These are phyloP conservation scores for Annulohypoxylon bovei DNA, from an alignment of 495 filamentous ascomycete species.

Conservation along the genomic window DNA sequence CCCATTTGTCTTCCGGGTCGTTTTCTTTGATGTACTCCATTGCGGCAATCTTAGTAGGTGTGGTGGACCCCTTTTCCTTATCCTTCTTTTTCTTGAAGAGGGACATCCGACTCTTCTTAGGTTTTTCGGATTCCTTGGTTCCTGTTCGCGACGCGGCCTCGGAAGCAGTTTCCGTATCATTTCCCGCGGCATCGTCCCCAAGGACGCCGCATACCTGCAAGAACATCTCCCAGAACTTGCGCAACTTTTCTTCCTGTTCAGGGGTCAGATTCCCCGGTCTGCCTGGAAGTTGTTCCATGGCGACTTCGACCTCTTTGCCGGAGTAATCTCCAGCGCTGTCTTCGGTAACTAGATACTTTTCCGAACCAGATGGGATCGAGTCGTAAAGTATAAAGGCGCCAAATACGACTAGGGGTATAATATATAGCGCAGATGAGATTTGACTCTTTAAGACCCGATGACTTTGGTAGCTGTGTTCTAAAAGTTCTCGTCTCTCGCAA, in stretches of 20 bases:
- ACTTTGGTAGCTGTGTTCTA: background rate
- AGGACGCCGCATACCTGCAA: slow-evolving; percentile 82
- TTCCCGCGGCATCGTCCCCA: slow-evolving; percentile 43
- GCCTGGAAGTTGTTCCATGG: slow-evolving; percentile 69
- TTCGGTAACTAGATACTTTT: background rate
- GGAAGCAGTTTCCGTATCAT: slow-evolving; percentile 37
- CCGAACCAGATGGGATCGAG: background rate
- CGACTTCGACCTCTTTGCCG: slow-evolving; percentile 11
- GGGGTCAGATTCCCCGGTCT: slow-evolving; percentile 86
- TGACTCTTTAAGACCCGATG: slow-evolving; percentile 20
- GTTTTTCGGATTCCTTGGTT: slow-evolving; percentile 63
- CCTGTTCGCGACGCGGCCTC: slow-evolving; percentile 37
- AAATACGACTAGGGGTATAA: slow-evolving; percentile 28
- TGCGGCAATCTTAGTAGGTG: slow-evolving; percentile 37
- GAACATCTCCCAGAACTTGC: slow-evolving; percentile 82
- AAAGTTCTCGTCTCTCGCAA: background rate
- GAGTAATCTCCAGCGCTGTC: background rate
- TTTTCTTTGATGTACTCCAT: slow-evolving; percentile 53
- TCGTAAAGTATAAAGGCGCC: slow-evolving; percentile 21
- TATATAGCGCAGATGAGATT: slow-evolving; percentile 32
- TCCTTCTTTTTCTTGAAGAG: slow-evolving; percentile 71
- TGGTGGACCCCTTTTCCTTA: slow-evolving; percentile 61
- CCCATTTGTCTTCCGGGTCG: slow-evolving; percentile 89
- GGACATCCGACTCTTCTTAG: slow-evolving; percentile 74
- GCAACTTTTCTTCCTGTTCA: slow-evolving; percentile 88